Evolutionary conservation across 2,329 filamentous ascomycete genomes (phyloP).

Genomic region (Aspergillus sp.): DNA sequence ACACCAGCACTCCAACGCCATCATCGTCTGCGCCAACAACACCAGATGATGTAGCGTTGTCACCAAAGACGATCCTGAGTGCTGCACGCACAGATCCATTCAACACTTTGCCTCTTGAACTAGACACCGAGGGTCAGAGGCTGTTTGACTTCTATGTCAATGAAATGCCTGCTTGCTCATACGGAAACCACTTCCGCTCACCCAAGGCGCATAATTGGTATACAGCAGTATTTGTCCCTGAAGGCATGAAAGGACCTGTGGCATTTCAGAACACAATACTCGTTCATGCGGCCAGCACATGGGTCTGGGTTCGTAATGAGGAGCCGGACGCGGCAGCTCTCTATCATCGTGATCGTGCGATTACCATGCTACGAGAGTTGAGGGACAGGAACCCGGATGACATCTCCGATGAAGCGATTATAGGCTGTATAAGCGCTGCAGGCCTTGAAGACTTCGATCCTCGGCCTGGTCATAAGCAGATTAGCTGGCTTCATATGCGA

Average conservation of each 20-base stretch:
- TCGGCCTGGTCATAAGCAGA: slow-evolving; percentile 38
- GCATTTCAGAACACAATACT: slow-evolving; percentile 43
- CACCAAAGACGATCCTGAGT: slow-evolving; percentile 36
- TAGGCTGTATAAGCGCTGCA: slow-evolving; percentile 42
- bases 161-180: slow-evolving; percentile 43
- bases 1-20: slow-evolving; percentile 14
- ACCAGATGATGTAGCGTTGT: slow-evolving; percentile 20
- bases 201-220: slow-evolving; percentile 43
- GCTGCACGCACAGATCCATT: slow-evolving; percentile 43
- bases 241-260: slow-evolving; percentile 43
- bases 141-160: slow-evolving; percentile 46
- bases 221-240: slow-evolving; percentile 40
- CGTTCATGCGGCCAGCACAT: slow-evolving; percentile 42
- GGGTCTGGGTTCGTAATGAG: slow-evolving; percentile 40
- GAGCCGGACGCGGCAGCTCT: slow-evolving; percentile 34
- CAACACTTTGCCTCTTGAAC: slow-evolving; percentile 36
- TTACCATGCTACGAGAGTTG: slow-evolving; percentile 38
- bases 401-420: slow-evolving; percentile 41
- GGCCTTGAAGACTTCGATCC: slow-evolving; percentile 45
- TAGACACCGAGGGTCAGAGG: slow-evolving; percentile 33
- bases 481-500: slow-evolving; percentile 45
- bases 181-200: slow-evolving; percentile 38
- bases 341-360: slow-evolving; percentile 34
- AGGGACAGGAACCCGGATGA: slow-evolving; percentile 33
- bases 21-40: slow-evolving; percentile 21